Percentiles rank a stretch among this genome's conserved stretches.
Conservation (phyloP, 2,329 filamentous ascomycete species). For the Talaromyces verruculosus region DNA sequence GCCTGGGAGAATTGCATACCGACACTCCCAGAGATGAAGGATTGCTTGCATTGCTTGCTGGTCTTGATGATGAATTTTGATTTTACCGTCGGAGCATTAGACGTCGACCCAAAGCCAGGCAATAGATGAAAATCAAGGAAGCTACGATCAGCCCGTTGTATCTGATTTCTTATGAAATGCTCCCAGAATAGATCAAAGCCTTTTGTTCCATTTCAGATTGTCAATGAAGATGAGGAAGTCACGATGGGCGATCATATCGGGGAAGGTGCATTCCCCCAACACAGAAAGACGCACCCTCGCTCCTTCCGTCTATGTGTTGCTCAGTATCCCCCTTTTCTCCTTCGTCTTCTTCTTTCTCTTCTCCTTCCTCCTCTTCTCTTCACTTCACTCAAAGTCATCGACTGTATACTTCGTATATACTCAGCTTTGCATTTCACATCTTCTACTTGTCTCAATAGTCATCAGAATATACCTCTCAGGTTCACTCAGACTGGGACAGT, state of each 20-base stretch:
- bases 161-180: not conserved
- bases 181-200: not conserved
- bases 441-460: constrained; percentile 1
- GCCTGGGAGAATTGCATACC: not conserved
- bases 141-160: not conserved
- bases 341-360: not conserved
- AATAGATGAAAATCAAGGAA: not conserved
- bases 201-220: not conserved
- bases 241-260: not conserved
- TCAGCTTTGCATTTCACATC: not conserved
- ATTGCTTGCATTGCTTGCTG: constrained; percentile 10
- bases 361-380: not conserved
- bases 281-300: not conserved
- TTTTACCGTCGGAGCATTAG: not conserved
- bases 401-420: constrained; percentile 6
- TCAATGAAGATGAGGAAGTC: not conserved
- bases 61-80: not conserved
- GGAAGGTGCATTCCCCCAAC: not conserved
- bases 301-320: not conserved
- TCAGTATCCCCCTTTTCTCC: not conserved
- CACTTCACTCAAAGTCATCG: not conserved
- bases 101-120: not conserved
- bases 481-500: not conserved
- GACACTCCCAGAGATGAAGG: not conserved
- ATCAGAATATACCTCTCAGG: not conserved